A percentile compares a stretch with the other conserved stretches of the same genome.
Evolutionary conservation across 495 filamentous ascomycete genomes (phyloP).

Genomic region (Podospora fimiseda): DNA sequence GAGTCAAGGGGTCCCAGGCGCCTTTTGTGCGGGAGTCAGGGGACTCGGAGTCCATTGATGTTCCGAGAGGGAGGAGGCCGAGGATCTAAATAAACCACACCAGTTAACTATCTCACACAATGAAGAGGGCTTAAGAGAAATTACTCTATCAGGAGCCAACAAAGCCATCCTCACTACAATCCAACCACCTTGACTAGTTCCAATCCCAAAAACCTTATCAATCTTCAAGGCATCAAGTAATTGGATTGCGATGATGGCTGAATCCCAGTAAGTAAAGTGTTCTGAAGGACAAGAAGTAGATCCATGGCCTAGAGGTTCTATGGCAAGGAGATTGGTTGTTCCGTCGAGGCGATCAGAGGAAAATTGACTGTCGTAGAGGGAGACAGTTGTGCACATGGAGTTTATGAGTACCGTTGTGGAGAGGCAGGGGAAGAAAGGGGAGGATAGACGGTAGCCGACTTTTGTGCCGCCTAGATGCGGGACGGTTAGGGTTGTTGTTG

Average conservation of each 20-base stretch:
- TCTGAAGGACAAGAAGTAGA: constrained; percentile 34
- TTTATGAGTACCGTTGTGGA: constrained; percentile 55
- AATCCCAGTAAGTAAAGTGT: constrained; percentile 53
- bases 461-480: constrained; percentile 51
- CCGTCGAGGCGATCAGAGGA: constrained; percentile 37
- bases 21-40: constrained; percentile 42
- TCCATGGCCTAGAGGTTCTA: constrained; percentile 54
- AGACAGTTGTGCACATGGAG: constrained; percentile 49
- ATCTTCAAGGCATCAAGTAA: constrained; percentile 47
- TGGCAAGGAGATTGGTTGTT: constrained; percentile 46
- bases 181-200: constrained; percentile 60
- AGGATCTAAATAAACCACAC: no score
- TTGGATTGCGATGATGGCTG: constrained; percentile 43
- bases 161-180: constrained; percentile 55
- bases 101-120: no score
- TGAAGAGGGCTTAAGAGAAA: no score
- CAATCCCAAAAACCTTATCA: constrained; percentile 50
- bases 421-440: constrained; percentile 43
- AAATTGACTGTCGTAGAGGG: constrained; percentile 49
- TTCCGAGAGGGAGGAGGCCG: constrained; percentile 56
- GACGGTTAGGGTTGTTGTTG: constrained; percentile 38
- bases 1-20: constrained; percentile 50
- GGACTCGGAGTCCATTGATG: constrained; percentile 58
- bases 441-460: constrained; percentile 47
- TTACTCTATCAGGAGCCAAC: constrained; percentile 48